Base-by-base conservation (phyloP, 2,329 filamentous ascomycete genomes). In the Raffaelea ambrosiae region DNA sequence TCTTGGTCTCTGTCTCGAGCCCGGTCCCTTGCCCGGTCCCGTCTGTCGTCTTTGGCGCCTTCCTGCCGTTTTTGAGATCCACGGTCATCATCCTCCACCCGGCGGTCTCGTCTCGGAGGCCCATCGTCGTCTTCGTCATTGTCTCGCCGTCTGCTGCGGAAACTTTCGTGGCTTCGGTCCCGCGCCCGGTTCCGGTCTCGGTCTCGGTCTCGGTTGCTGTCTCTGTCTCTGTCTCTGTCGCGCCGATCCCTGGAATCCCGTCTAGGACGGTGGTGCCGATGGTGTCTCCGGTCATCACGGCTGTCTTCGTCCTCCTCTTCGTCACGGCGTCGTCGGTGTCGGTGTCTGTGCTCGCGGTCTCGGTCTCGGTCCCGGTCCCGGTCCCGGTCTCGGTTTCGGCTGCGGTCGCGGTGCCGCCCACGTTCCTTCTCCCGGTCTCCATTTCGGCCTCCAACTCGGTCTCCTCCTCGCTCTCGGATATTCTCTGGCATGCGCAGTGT, bases 311-410 rank as follows among this genome's bases (percentile, higher is more conserved):
- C 39, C 18, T n/a, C 21, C 18, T 23, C 19, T 13, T 40, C 22
- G 20, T 19, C 22, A 20, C 11, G 38, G 3, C 29, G 36, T 10
- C 18, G 18, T 38, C 43, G 29, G 31, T 36, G 43, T 2, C 10
- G 2, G 5, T 22, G 43, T 22, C 43, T 3, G 14, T 1, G 18
- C 8, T 40, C 10, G 7, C 19, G 22, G 2, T 22, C 13, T 35
- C 44, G 35, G 44, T 40, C 16, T 33, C 38, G 43, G 47, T 59
- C 61, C 44, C 36, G 35, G 10, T 49, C 48, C 51, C 55, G 29
- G 49, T 64, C 63, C 8, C 60, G 54, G 22, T 65, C 59, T 26
- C 59, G 55, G 16, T 56, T 40, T 48, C 48, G 51, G 19, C 51
- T 53, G 16, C 55, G 54, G 36, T 54, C 51, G n/a, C n/a, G n/a